Conservation (phyloP, 192 early-diverging fungal species). For the Endogone sp. region DNA sequence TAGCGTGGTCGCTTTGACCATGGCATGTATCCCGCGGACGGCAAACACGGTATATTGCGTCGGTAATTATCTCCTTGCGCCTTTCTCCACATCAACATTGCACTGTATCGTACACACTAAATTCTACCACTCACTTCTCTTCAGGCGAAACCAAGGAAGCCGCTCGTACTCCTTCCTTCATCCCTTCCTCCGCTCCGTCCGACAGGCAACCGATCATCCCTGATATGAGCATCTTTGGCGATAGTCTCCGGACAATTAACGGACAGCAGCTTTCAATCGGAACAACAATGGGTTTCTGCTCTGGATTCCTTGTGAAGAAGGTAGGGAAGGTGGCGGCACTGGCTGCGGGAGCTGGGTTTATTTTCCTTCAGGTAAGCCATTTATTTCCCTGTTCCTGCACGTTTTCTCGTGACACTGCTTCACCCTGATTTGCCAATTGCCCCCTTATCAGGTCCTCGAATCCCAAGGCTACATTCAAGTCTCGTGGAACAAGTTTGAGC, state of each 20-base stretch:
- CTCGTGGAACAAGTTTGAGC: constrained; percentile 34
- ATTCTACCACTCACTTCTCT: neutral
- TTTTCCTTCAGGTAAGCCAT: constrained; percentile 32
- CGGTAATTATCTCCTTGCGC: neutral
- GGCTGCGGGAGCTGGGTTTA: constrained; percentile 39
- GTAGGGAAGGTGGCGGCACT: constrained; percentile 43
- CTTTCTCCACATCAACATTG: neutral
- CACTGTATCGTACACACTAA: neutral
- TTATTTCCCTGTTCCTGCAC: neutral
- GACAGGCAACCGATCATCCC: neutral
- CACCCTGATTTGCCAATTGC: neutral
- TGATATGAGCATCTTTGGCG: neutral
- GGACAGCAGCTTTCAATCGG: constrained; percentile 36
- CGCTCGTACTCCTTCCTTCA: neutral
- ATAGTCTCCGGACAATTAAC: neutral
- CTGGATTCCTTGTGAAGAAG: constrained; percentile 49
- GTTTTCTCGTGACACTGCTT: neutral
- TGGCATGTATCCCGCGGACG: neutral
- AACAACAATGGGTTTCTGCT: constrained; percentile 37
- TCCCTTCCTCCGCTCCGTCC: neutral
- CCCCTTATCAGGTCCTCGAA: constrained; percentile 3
- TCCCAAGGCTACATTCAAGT: constrained; percentile 37
- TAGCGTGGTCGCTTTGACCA: neutral
- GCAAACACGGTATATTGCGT: neutral
- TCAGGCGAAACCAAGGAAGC: neutral